Base-by-base conservation (phyloP, 768 basidiomycete species). In the Xerocomus brunneocitrinus region DNA sequence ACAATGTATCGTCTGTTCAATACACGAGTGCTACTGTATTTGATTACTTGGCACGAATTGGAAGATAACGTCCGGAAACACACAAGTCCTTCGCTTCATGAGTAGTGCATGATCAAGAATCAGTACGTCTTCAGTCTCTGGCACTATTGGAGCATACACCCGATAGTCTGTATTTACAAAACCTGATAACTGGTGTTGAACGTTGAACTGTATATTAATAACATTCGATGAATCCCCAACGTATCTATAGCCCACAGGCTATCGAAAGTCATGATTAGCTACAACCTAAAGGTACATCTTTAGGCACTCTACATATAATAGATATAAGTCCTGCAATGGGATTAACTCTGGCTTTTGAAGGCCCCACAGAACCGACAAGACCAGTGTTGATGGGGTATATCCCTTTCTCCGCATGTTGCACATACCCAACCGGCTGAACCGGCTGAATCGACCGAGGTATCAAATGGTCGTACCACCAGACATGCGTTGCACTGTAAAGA, bases 321-420 rank as follows among this genome's bases (percentile, higher is more conserved):
- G 28, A 55, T 39, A 56, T 35, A 41, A 47, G 28, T 48, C 28
- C 40, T 8, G 24, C 14, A 27, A 34, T 13, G 24, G 1, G 14
- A 35, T 63, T 39, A 63, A 22, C 69, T 71, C 25, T 58, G 62
- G 8, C 61, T 66, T 67, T 90, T 91, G 48, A 91, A 75, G 19
- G 73, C 71, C 14, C 89, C 89, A 64, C 91, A 94, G 50, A 76
- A 78, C 14, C 70, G 68, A 72, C 92, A 94, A 45, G 82, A 84
- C 89, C 87, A 93, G 55, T 82, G 78, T 22, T 83, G 76, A 56
- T 80, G 78, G 2, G 79, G 76, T 67, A 83, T 85, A 25, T 78
- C 82, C 32, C 63, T 66, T 65, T 86, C 80, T 24, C 83, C 81
- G 57, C 89, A 93, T 22, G 74, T 70, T 10, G 73, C 65, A 63